Base-by-base conservation (phyloP, 495 filamentous ascomycete genomes). In the Talaromyces wortmannii region DNA sequence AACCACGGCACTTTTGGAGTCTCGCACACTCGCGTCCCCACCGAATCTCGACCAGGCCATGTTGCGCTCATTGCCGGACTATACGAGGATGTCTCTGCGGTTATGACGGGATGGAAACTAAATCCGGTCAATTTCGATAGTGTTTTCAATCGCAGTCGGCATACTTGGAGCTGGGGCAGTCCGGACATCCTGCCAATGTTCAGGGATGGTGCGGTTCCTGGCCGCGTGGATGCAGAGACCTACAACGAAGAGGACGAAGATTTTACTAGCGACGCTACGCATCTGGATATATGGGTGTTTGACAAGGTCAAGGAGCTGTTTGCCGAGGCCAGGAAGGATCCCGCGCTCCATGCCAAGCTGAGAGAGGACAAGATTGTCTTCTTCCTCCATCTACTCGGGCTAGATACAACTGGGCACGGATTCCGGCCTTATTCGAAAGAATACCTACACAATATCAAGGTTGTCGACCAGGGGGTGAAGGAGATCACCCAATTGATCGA, bases 141-240 rank as follows among this genome's bases (percentile, higher is more conserved):
- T 61, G 88, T 99, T 8, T 99, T 99, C 80, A 99, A 99, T 65
- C 84, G 88, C 55, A 97, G 92, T 64, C 75, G 88, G 31, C 95
- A 97, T 71, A 97, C 95, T 4, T 99, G 95, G 95, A 92, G 90
- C 67, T 99, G 95, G 95, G 94, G 95, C 7, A 97, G 92, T 62
- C 92, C 92, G 11, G 95, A 99, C 74, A 99, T 99, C 63, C 73
- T 97, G 50, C 89, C 84, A 10, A 99, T 99, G 95, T 99, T 99
- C 64, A 83, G 95, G 65, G 83, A 92, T 58, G 95, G 95, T 1
- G 95, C 94, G 7, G 83, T 87, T n/a, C 88, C 89, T 5, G 89
- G 90, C 0, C 79, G 87, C 55, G 85, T 99, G 8, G 89, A 96
- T 67, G 85, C 88, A 17, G 86, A 87, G 53, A 89, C 77, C 45